Evolutionary conservation across 2,329 filamentous ascomycete species (phyloP), one percentile per base, ranked within the genome.

Genomic region (Pseudopyrenochaeta lycopersici): DNA sequence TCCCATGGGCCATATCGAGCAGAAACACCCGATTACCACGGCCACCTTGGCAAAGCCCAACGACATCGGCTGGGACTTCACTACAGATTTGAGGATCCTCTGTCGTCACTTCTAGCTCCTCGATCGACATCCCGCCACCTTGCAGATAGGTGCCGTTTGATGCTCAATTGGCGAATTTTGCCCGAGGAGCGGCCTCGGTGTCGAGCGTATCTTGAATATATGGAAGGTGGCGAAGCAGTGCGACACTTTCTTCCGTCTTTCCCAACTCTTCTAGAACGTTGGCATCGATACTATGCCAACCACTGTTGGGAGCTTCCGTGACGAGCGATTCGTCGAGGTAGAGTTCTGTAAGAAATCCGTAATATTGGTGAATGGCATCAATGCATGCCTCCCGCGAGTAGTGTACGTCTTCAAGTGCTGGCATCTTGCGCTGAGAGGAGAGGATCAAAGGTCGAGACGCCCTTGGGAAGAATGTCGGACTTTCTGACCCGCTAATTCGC

Each of bases 201-300:
- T 44, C 29, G 3, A 33, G 4, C 18, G 17, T 15, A 14, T 33
- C 12, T 7, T 33, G 4, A 23, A 60, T 45, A 43, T 56, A 56
- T n/a, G 52, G 56, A 18, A 60, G 49, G 38, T 56, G 46, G 17
- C 52, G 52, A 15, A 60, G 52, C 17, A 60, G 49, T 10, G 36
- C 23, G 15, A 60, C 46, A 2, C 54, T 49, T 29, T 44, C 31
- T 2, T 56, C 38, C 9, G 49, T 45, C 36, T 60, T 60, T 7
- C 31, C 43, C 30, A 57, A 18, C 12, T 27, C 30, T 36, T 38
- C 12, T 6, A 45, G 36, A 18, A 39, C 32, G 27, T 23, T 7
- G 3, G 15, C 10, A 23, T 20, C 41, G 17, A 46, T n/a, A 14
- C 20, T 38, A 10, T 39, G 40, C 47, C 47, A 49, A 2, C 40